These are phyloP conservation scores for Tetracladium maxilliforme DNA, from an alignment of 2,329 filamentous ascomycete species.

Conservation along the genomic window DNA sequence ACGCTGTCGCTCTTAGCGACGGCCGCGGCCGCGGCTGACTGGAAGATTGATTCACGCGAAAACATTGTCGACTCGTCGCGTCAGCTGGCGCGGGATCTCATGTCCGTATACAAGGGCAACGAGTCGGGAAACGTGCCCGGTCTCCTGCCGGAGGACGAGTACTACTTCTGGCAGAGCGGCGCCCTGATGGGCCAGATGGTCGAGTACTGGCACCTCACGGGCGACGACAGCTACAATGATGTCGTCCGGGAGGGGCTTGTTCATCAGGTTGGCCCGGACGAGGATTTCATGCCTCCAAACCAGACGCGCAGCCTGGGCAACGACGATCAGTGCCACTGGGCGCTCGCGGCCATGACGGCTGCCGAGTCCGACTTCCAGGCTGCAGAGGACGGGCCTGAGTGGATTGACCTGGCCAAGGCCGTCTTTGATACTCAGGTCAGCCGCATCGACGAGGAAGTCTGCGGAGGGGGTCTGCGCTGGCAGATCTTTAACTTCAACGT, in stretches of 20 bases:
- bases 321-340: constrained; percentile 51
- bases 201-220: constrained; percentile 42
- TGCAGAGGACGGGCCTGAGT: constrained; percentile 45
- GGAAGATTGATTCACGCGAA: constrained; percentile 32
- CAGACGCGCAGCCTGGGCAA: constrained; percentile 18
- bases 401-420: constrained; percentile 62
- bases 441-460: constrained; percentile 54
- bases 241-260: constrained; percentile 34
- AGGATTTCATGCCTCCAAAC: constrained; percentile 36
- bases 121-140: constrained; percentile 32
- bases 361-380: constrained; percentile 67
- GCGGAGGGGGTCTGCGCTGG: constrained; percentile 68
- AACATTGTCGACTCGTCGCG: constrained; percentile 24
- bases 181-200: constrained; percentile 39
- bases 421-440: constrained; percentile 66
- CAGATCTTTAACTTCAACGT: constrained; percentile 69
- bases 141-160: constrained; percentile 28
- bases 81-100: constrained; percentile 31
- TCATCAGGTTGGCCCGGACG: constrained; percentile 35
- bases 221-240: constrained; percentile 37
- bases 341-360: constrained; percentile 65
- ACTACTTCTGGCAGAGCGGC: constrained; percentile 40
- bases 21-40: too few relatives aligned
- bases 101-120: constrained; percentile 34
- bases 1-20: too few relatives aligned